Base-by-base conservation (phyloP, 2,329 filamentous ascomycete genomes). In the Cladosporium velox region DNA sequence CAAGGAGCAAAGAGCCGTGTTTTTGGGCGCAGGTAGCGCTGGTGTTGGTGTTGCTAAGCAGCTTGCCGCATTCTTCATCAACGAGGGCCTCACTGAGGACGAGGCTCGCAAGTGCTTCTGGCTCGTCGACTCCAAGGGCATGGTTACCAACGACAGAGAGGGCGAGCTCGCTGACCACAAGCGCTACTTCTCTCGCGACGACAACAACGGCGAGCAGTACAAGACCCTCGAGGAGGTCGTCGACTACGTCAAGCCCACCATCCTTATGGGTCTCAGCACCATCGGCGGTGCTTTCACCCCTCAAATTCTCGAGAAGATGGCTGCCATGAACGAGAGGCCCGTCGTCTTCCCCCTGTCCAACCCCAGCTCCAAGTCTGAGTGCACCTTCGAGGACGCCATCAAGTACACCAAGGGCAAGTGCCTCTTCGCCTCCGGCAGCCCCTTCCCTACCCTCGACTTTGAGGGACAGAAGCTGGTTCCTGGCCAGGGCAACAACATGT, bases 1-100 rank as follows among this genome's bases (percentile, higher is more conserved):
- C 60, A 91, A 92, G 80, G 92, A 98, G 75, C 95, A 99, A 80
- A 91, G 91, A 65, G 91, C 97, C 44, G 92, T 98, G 71, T 99
- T 99, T 84, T 90, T 98, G 80, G 95, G 95, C 66, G 94, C 95
- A 64, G 95, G 95, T 65, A 96, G 92, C 67, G 95, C 95, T 41
- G 95, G 95, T 83, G 93, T 97, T 55, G 95, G 95, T 83, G 95
- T 99, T 67, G 95, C 95, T 67, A 97, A 96, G 85, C 95, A 98
- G 83, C 90, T 99, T 70, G 93, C 97, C 66, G 92, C 97, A 81
- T 97, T 92, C 85, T 98, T 98, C 83, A 92, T 93, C 75, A 91
- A 92, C 72, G 91, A 93, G 73, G 95, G 95, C 49, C 85, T 98
- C 75, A 90, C 90, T 11, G 94, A 98, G 79, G 88, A 93, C 73